Evolutionary conservation across 768 basidiomycete genomes (phyloP), one percentile per base, ranked within the genome.

Genomic region (Lentinula guzmanii): DNA sequence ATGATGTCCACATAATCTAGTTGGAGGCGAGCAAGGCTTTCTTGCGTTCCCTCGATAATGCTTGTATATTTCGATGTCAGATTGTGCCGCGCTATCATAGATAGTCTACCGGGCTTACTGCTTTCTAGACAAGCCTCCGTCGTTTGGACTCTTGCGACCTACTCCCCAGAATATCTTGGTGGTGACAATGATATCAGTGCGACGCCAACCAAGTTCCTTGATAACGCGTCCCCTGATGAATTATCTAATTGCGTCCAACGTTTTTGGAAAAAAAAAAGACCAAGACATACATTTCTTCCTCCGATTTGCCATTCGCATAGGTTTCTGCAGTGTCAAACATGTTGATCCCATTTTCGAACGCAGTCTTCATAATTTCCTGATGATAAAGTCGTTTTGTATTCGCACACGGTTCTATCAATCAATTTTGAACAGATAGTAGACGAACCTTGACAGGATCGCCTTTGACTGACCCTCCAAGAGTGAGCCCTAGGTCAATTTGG

Each of bases 111-210:
- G 13, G 5, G 37, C 43, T 41, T 16, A 85, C 84, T 86, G 85
- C 66, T 86, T 85, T 51, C 83, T 74, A 3, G 82, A 83, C 9
- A 86, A 71, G 24, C 85, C 85, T 56, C 70, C 71, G 63, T 77
- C 80, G 65, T 89, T 88, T 0, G 81, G 86, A 48, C 85, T 87
- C 28, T 70, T 69, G 58, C 83, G 74, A 28, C 55, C 55, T 3
- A 81, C 74, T 5, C 91, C 91, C 80, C 88, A 93, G 79, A 85
- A 93, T 43, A 93, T 63, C 71, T 93, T 93, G 61, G 91, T 93
- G n/a, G 86, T 83, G 67, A 93, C 77, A 56, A 93, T 79, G 13
- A 91, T 73, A 67, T 93, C 90, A 11, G 79, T 75, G 34, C 90
- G 80, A 39, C 83, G 79, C 65, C 86, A 75, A 7, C 82, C 82